These are phyloP conservation scores for Adansonia gregorii DNA, from an alignment of 441 rosid genomes.

Conservation along the genomic window DNA sequence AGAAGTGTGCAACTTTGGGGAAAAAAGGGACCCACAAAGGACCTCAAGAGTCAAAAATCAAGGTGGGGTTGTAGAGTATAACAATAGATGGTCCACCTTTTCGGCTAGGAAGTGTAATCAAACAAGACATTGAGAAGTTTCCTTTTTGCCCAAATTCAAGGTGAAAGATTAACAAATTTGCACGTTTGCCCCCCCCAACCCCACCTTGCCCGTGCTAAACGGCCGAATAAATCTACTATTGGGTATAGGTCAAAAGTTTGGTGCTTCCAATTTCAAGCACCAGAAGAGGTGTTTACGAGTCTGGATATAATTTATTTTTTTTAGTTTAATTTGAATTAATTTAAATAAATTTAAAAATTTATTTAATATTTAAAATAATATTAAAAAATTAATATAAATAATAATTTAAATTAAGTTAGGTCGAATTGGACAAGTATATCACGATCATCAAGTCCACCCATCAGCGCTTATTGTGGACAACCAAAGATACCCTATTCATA, in stretches of 20 bases:
- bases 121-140: not conserved
- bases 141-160: not conserved
- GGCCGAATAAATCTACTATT: constrained; percentile 11
- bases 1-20: not conserved
- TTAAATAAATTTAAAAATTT: too few species aligned
- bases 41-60: constrained; percentile 20
- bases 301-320: too few species aligned
- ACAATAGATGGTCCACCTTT: not conserved
- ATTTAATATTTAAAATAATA: too few species aligned
- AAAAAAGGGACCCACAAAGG: constrained; percentile 27
- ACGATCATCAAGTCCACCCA: not conserved
- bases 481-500: not conserved
- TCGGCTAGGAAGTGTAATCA: not conserved
- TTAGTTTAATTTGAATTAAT: too few species aligned
- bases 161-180: not conserved
- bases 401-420: too few species aligned
- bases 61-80: not conserved
- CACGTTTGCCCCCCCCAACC: not conserved
- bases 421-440: too few species aligned
- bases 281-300: too few species aligned
- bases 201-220: not conserved
- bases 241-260: constrained; percentile 25
- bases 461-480: not conserved
- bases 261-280: constrained; percentile 14
- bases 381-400: too few species aligned